Conservation (phyloP, 1,284 basidiomycete genomes). For the Tylopilus orsonianus region DNA sequence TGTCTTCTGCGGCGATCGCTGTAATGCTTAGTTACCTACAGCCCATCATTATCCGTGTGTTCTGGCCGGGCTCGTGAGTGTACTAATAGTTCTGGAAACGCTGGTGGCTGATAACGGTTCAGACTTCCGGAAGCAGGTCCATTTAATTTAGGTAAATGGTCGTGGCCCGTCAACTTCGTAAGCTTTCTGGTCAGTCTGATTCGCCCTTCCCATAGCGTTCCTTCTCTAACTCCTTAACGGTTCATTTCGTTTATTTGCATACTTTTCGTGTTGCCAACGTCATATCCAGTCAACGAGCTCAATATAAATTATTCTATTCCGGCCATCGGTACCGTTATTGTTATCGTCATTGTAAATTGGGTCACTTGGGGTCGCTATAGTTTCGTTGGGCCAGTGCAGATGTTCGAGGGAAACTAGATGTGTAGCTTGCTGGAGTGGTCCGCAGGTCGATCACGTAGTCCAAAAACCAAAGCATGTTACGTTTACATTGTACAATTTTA, state of each 20-base stretch:
- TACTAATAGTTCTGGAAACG: neutral
- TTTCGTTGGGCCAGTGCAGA: conserved; percentile 38
- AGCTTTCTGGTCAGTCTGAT: conserved; percentile 43
- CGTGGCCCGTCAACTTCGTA: conserved; percentile 50
- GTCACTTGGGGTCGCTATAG: conserved; percentile 33
- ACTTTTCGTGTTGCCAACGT: conserved; percentile 61
- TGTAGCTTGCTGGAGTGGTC: too few relatives aligned
- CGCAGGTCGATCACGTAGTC: conserved; percentile 15
- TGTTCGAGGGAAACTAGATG: conserved; percentile 1
- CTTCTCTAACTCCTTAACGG: conserved; percentile 30
- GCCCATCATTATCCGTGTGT: conserved; percentile 57
- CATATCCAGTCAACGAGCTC: conserved; percentile 52
- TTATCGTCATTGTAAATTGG: conserved; percentile 34
- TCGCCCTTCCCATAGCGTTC: neutral
- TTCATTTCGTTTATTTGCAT: conserved; percentile 55
- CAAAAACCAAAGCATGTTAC: neutral
- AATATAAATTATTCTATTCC: conserved; percentile 69
- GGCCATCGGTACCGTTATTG: conserved; percentile 47
- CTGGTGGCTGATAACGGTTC: neutral
- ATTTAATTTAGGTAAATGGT: conserved; percentile 54
- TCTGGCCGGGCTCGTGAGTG: conserved; percentile 54
- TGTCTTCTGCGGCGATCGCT: conserved; percentile 56
- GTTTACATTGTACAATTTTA: too few relatives aligned
- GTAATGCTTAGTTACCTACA: conserved; percentile 62
- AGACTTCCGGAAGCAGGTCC: conserved; percentile 51